Percentiles rank a stretch among this genome's conserved stretches.
Evolutionary conservation across 371 early-diverging fungal genomes (phyloP).

Genomic region (Lichtheimia ornata): DNA sequence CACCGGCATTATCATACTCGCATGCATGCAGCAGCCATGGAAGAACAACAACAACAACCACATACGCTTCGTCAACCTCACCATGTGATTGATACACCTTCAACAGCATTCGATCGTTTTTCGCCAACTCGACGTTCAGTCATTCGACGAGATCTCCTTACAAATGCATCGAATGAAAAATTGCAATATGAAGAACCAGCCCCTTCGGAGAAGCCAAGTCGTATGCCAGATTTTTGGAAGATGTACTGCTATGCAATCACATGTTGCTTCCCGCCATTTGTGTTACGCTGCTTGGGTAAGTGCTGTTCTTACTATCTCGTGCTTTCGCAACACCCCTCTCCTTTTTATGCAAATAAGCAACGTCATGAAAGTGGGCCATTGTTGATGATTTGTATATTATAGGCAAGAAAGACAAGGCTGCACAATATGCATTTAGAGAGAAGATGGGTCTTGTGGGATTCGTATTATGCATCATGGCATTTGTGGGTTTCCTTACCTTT

Average conservation of each 20-base stretch:
- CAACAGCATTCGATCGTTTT: slow-evolving; percentile 6
- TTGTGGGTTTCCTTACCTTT: slow-evolving; percentile 80
- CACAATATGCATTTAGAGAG: slow-evolving; percentile 86
- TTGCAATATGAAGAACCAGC: not conserved
- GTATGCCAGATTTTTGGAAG: slow-evolving; percentile 32
- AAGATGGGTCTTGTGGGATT: slow-evolving; percentile 79
- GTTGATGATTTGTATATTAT: not conserved
- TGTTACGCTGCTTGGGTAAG: slow-evolving; percentile 48
- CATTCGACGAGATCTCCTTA: slow-evolving; percentile 17
- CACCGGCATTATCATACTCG: slow-evolving; percentile 52
- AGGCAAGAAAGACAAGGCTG: slow-evolving; percentile 55
- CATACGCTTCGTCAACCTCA: slow-evolving; percentile 27
- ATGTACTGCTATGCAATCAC: slow-evolving; percentile 57
- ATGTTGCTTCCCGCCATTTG: slow-evolving; percentile 54
- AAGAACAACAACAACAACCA: slow-evolving; percentile 46
- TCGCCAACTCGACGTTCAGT: slow-evolving; percentile 17
- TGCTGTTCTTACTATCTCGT: not conserved
- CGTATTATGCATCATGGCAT: slow-evolving; percentile 68
- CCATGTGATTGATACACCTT: slow-evolving; percentile 4
- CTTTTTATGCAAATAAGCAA: not conserved
- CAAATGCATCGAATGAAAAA: not conserved
- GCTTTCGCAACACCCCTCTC: slow-evolving; percentile 1
- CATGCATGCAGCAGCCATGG: slow-evolving; percentile 26
- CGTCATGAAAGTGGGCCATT: too few species aligned
- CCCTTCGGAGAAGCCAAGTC: slow-evolving; percentile 2